Conservation (phyloP, 345 rosid species). For the Moricandia arvensis region DNA sequence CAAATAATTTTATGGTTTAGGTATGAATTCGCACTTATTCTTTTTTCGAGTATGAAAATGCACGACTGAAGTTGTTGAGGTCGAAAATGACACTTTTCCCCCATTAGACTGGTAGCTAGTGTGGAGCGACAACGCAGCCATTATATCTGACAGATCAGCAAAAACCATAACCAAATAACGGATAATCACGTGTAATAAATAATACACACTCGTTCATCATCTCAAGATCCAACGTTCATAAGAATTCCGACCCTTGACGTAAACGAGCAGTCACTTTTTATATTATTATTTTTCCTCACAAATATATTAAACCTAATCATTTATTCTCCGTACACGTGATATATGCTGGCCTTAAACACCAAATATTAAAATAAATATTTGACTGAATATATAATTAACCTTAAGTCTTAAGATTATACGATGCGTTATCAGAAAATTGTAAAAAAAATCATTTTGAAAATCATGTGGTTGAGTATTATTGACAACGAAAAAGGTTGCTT, state of each 20-base stretch:
- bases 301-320: slow-evolving; percentile 26
- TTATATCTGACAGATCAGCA: slow-evolving; percentile 28
- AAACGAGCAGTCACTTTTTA: neutral
- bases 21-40: no score
- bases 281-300: neutral
- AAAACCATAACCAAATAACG: neutral
- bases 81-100: no score
- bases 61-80: no score
- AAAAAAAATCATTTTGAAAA: neutral
- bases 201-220: neutral
- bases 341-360: neutral
- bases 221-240: slow-evolving; percentile 21
- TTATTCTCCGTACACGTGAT: slow-evolving; percentile 14
- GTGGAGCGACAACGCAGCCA: slow-evolving; percentile 23
- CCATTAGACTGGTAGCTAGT: neutral
- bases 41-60: no score
- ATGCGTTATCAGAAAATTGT: neutral
- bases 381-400: neutral
- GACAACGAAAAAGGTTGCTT: neutral
- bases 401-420: neutral
- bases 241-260: slow-evolving; percentile 29
- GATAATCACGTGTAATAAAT: neutral
- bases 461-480: neutral
- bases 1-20: no score
- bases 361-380: neutral